Evolutionary conservation across 306 rosid genomes (phyloP), one percentile per base, ranked within the genome.

Genomic region (Fragaria nilgerrensis): DNA sequence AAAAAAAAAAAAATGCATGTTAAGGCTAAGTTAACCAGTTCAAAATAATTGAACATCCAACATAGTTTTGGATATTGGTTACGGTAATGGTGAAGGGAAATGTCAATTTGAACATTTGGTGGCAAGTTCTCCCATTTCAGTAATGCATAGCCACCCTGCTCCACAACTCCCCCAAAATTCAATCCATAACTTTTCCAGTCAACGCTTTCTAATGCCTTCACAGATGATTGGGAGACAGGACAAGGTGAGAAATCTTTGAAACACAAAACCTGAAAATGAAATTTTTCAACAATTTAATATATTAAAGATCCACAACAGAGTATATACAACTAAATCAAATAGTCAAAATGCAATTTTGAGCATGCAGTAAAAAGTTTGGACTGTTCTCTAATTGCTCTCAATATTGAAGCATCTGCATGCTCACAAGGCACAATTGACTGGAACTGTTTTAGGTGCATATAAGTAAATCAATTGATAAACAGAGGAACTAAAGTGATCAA

Each of bases 141-240:
- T 48, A 92, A 62, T 47, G 89, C 90, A 72, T 48, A 67, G 82
- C 86, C 80, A 75, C 73, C 93, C 81, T 85, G 83, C 84, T 83
- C 84, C 77, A 80, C 79, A n/a, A 85, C 80, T 55, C 78, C 77
- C 45, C 76, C 86, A 80, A 90, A 80, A 64, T 76, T 82, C 85
- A 95, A 86, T 68, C 98, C 98, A 82, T 89, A 90, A 80, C 85
- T 82, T 84, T 81, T 89, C 97, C 98, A 92, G 83, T 84, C 90
- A 80, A 87, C 80, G 83, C 87, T 65, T 73, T 75, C 81, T 84
- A 95, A 78, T 44, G 94, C 90, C 91, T 92, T 89, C 76, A 90
- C 34, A 85, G 81, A 77, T 71, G 91, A 82, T 27, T 72, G 84
- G 34, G 92, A 72, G 82, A 89, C 80, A 47, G 87, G 52, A 73